Base-by-base conservation (phyloP, 2,329 filamentous ascomycete genomes). In the Eutypella sp. region DNA sequence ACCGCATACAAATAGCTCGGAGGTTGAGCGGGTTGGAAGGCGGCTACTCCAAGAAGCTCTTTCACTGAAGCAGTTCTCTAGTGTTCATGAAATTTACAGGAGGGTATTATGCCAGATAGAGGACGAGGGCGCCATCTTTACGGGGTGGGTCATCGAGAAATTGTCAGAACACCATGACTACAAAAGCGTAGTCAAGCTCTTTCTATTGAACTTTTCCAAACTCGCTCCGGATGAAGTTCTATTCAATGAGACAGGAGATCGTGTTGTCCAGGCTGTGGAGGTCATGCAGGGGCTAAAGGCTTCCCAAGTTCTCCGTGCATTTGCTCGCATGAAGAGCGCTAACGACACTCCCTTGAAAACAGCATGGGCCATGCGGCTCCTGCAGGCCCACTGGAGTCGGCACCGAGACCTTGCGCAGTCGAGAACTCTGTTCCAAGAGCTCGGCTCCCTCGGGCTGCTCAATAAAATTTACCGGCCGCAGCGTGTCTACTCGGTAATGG, bases 401-500 rank as follows among this genome's bases (percentile, higher is more conserved):
- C 44, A 59, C 15, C 24, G 53, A 24, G 46, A 64, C 27, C 62
- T 66, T 4, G 31, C 47, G 5, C 49, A 52, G 41, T 49, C 56
- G 2, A 49, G 56, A 33, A 47, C 43, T 2, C 47, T 71, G 1
- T 61, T 70, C 36, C 36, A 58, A 0, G 49, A 62, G n/a, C 39
- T 55, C 3, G 50, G 59, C 10, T 50, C 51, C 13, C 34, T 52
- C 20, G 55, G 53, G 2, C n/a, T 63, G 4, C 45, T 63, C 34
- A 46, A 54, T 10, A 53, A 43, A 41, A 27, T 59, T 9, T 7
- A 18, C 8, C 54, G 65, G 34, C 57, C 63, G 3, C 49, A 67
- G 31, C 59, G 53, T 8, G 46, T 65, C 7, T 70, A 68, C 47
- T 63, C 67, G 19, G 54, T 64, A 34, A 68, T 73, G 65, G 52